Base-by-base conservation (phyloP, 2,329 filamentous ascomycete genomes). In the Fusarium cyanostomum region DNA sequence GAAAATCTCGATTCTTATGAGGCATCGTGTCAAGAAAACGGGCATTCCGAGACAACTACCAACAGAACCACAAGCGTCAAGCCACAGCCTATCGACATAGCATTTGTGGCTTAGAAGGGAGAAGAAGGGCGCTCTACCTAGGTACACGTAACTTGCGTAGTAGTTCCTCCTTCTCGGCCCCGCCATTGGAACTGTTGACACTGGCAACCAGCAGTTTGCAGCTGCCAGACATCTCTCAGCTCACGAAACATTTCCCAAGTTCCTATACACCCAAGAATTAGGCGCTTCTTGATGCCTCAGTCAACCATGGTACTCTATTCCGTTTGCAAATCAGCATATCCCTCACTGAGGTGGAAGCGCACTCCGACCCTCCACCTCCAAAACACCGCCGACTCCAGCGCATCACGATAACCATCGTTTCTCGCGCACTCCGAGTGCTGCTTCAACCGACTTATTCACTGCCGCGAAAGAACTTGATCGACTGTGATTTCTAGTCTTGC, bases 151-250 rank as follows among this genome's bases (percentile, higher is more conserved):
- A n/a, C n/a, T n/a, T n/a, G 7, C 28, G 27, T 2, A 28, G 16
- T 38, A 38, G 7, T 11, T 13, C 15, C 49, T 34, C 18, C 18
- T 30, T 16, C 39, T 12, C 8, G 34, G 5, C 24, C 24, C 24
- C 39, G 13, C 24, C 33, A 28, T n/a, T n/a, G n/a, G 5, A 42
- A 28, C 15, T 60, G 26, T 35, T 56, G 46, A 34, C 61, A 65
- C 61, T 64, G 61, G 38, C 51, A 34, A 33, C 16, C 51, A 38
- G 27, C 37, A 33, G 28, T 35, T 34, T 39, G 52, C 18, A 60
- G 35, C 50, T 56, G 51, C 60, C 51, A 61, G 51, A 12, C 24
- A 13, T 35, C 26, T 45, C 16, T 16, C 18, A 8, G 28, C 16
- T 15, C 31, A 33, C 15, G 27, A 31, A 30, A 49, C 26, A 43